Conservation (phyloP, 2,329 filamentous ascomycete species). For the Aureobasidium sp. region DNA sequence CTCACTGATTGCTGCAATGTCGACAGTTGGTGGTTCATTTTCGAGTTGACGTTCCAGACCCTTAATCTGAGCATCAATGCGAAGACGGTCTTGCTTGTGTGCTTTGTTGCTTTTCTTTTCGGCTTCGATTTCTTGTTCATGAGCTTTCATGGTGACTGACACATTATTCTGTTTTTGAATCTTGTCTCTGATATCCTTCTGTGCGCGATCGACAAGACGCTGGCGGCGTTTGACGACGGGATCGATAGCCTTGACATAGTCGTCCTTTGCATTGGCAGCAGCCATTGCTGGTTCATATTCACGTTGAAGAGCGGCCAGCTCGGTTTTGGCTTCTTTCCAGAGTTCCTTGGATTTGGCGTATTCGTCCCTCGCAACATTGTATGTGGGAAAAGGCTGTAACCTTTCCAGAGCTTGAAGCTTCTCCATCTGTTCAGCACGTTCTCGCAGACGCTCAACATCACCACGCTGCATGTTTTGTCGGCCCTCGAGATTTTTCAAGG, state of each 20-base stretch:
- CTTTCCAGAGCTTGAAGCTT: constrained; percentile 59
- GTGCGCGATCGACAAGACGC: constrained; percentile 38
- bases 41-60: constrained; percentile 57
- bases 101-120: constrained; percentile 38
- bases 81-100: constrained; percentile 26
- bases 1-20: constrained; percentile 63
- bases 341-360: constrained; percentile 49
- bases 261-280: constrained; percentile 62
- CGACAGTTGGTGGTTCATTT: constrained; percentile 59
- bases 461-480: constrained; percentile 68
- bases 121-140: constrained; percentile 33
- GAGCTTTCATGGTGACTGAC: constrained; percentile 30
- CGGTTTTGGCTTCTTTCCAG: constrained; percentile 48
- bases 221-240: constrained; percentile 50
- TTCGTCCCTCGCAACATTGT: constrained; percentile 48
- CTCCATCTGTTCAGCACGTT: constrained; percentile 62
- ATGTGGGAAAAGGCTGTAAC: constrained; percentile 59
- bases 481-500: constrained; percentile 60
- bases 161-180: constrained; percentile 35
- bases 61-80: constrained; percentile 47
- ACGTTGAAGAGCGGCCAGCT: constrained; percentile 54
- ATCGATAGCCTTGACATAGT: constrained; percentile 56
- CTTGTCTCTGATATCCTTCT: constrained; percentile 46
- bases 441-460: constrained; percentile 75
- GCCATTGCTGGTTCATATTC: constrained; percentile 61